These are phyloP conservation scores for Penicillium soppii DNA, from an alignment of 495 filamentous ascomycete species.

Conservation along the genomic window DNA sequence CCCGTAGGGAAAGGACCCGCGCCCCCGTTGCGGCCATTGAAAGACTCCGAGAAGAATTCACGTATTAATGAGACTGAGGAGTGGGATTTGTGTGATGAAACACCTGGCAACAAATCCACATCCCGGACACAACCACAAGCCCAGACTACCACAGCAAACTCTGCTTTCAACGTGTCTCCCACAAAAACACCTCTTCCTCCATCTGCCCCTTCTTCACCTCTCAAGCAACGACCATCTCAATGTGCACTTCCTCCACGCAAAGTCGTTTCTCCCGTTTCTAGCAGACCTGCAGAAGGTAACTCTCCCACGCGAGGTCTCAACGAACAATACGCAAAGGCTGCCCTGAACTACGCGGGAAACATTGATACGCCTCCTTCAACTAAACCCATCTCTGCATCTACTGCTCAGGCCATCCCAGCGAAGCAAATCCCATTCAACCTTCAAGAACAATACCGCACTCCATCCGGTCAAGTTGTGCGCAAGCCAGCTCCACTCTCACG, in stretches of 20 bases:
- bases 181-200: conserved; percentile 17
- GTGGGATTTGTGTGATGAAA: conserved; percentile 43
- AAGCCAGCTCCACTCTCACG: conserved; percentile 12
- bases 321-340: conserved; percentile 13
- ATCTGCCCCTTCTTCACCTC: conserved; percentile 11
- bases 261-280: background rate
- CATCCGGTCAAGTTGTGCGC: conserved; percentile 26
- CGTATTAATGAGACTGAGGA: conserved; percentile 48
- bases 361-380: conserved; percentile 15
- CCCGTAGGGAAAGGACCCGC: conserved; percentile 58
- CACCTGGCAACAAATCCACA: conserved; percentile 23
- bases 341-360: conserved; percentile 7
- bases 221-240: conserved; percentile 1
- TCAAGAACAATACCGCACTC: conserved; percentile 46
- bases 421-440: conserved; percentile 21
- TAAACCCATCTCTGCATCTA: conserved; percentile 17
- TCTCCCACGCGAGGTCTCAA: conserved; percentile 3
- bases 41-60: conserved; percentile 69
- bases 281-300: background rate
- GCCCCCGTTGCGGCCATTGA: conserved; percentile 59
- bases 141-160: background rate
- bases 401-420: conserved; percentile 15
- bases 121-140: background rate
- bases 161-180: conserved; percentile 5
- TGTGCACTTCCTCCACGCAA: conserved; percentile 3